A percentile compares a stretch with the other conserved stretches of the same genome.
Conservation (phyloP, 169 alveolate species). For the Plasmodium gaboni region DNA sequence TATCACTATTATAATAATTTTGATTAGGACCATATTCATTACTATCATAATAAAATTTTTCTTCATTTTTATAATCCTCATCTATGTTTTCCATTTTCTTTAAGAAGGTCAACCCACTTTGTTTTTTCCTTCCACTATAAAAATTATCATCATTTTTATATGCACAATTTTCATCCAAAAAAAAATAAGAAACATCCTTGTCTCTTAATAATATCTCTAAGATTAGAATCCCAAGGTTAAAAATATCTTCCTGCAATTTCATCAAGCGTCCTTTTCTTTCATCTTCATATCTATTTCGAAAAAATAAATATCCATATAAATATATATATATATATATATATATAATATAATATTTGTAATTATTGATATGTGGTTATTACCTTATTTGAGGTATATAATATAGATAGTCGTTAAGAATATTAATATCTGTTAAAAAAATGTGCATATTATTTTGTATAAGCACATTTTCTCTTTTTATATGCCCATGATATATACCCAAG, state of each 20-base stretch:
- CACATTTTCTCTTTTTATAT: conserved; percentile 78
- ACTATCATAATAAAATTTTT: too few relatives aligned
- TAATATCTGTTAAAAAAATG: conserved; percentile 77
- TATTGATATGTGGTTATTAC: not conserved
- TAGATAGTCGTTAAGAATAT: conserved; percentile 37
- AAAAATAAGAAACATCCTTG: conserved; percentile 26
- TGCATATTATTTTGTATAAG: conserved; percentile 67
- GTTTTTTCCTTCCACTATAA: conserved; percentile 21
- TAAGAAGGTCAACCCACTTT: conserved; percentile 4
- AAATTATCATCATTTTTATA: conserved; percentile 21
- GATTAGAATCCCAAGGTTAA: conserved; percentile 41
- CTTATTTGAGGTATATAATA: conserved; percentile 47
- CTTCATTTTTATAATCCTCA: not conserved
- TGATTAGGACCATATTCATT: too few relatives aligned
- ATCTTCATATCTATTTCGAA: conserved; percentile 9
- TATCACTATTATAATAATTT: too few relatives aligned
- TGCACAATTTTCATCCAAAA: conserved; percentile 15
- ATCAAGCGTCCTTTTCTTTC: conserved; percentile 14
- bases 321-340: not conserved
- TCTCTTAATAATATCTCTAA: conserved; percentile 35
- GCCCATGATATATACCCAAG: conserved; percentile 78
- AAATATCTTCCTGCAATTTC: conserved; percentile 38
- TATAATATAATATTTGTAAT: not conserved
- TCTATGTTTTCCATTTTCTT: conserved; percentile 6
- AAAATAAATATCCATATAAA: not conserved